Percentiles rank a stretch among this genome's conserved stretches.
phyloP scores from a whole-genome alignment of 345 rosid genomes.

The Excoecaria cochinchinensis region DNA sequence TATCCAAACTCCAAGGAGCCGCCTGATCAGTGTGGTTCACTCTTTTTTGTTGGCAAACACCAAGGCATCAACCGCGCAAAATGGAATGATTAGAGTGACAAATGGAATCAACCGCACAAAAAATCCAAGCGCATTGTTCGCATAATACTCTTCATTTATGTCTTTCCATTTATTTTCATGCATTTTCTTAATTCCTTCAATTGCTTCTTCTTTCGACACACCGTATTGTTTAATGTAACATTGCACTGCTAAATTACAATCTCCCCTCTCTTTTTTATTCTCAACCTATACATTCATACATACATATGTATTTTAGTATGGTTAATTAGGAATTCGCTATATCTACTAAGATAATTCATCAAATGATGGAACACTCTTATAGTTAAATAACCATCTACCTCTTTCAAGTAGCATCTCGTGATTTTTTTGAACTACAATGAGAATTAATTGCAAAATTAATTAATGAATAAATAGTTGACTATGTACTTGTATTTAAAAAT shows the following conservation, averaged over 20 bases:
- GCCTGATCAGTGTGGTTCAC: too few species aligned
- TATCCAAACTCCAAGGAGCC: too few species aligned
- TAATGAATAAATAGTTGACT: background rate
- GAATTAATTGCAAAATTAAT: background rate
- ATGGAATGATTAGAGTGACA: background rate
- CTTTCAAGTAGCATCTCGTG: background rate
- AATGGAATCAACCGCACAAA: background rate
- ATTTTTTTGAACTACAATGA: constrained; percentile 1
- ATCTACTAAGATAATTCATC: too few species aligned
- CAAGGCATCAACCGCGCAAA: too few species aligned
- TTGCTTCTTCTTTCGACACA: constrained; percentile 8
- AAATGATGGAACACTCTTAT: background rate
- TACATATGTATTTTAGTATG: background rate
- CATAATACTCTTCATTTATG: constrained; percentile 1
- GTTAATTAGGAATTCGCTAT: background rate
- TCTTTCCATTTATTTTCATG: constrained; percentile 19
- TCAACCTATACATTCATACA: constrained; percentile 8
- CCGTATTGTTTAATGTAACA: constrained; percentile 17
- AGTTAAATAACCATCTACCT: constrained; percentile 6
- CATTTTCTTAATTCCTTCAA: background rate
- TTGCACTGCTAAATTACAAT: background rate
- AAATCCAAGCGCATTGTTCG: background rate
- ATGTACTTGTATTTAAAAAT: background rate
- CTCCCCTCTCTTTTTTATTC: constrained; percentile 3
- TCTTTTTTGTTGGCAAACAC: too few species aligned